phyloP scores from a whole-genome alignment of 1,139 yeast genomes.

The Candida sp. region DNA sequence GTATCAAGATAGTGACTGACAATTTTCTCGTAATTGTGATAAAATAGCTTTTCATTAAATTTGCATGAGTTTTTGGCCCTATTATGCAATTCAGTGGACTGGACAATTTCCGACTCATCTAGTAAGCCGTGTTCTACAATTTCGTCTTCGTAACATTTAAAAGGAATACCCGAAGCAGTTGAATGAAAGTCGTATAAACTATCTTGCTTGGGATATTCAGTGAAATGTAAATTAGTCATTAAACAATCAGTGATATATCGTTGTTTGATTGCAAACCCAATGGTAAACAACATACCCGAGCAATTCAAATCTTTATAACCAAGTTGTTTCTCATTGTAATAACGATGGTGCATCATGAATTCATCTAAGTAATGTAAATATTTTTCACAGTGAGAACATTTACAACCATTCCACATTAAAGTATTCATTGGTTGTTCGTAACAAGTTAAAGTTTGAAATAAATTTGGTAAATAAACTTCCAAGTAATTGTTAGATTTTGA shows the following conservation, averaged over 20 bases:
- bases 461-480: constrained; percentile 49
- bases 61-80: constrained; percentile 11
- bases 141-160: constrained; percentile 32
- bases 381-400: constrained; percentile 50
- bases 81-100: background rate
- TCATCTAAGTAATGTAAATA: constrained; percentile 52
- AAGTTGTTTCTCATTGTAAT: constrained; percentile 41
- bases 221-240: constrained; percentile 19
- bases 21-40: constrained; percentile 8
- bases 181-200: constrained; percentile 21
- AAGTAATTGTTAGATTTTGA: constrained; percentile 22
- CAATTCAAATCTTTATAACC: constrained; percentile 59
- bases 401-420: constrained; percentile 74
- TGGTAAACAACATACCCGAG: constrained; percentile 50
- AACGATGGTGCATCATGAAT: constrained; percentile 60
- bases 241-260: constrained; percentile 23
- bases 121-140: constrained; percentile 37
- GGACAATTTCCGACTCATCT: constrained; percentile 27
- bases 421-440: constrained; percentile 71
- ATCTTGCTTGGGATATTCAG: constrained; percentile 20
- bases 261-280: constrained; percentile 40
- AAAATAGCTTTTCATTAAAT: constrained; percentile 10
- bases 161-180: constrained; percentile 17
- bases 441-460: constrained; percentile 56
- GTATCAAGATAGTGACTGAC: constrained; percentile 34